These are phyloP conservation scores for Hortiboletus flavorubellus DNA, from an alignment of 768 basidiomycete genomes.

Conservation along the genomic window DNA sequence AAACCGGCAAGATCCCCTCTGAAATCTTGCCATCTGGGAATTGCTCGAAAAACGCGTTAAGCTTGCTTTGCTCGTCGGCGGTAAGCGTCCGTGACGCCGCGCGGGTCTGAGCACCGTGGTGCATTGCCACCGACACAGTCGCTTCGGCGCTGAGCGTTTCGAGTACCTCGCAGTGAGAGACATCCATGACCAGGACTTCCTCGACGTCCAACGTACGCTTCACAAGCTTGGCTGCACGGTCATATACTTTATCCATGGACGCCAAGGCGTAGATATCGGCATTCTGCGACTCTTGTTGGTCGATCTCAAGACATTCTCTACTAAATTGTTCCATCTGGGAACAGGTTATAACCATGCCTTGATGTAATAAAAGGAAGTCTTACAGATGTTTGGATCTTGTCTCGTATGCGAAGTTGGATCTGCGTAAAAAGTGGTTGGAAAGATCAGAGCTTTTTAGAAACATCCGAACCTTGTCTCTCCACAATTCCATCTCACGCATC, in stretches of 20 bases:
- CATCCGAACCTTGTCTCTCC: constrained; percentile 77
- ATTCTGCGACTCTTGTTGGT: constrained; percentile 40
- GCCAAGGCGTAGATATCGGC: constrained; percentile 25
- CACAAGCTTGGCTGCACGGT: constrained; percentile 86
- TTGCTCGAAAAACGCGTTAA: constrained; percentile 74
- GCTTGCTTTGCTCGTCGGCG: constrained; percentile 66
- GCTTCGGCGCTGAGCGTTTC: constrained; percentile 64
- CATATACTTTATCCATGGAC: constrained; percentile 87
- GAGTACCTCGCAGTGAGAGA: constrained; percentile 84
- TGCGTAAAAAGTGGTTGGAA: constrained; percentile 22
- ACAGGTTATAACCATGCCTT: not conserved
- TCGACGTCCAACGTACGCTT: constrained; percentile 89
- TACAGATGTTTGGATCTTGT: constrained; percentile 87
- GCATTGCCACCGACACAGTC: constrained; percentile 63
- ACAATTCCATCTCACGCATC: constrained; percentile 94
- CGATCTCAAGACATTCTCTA: constrained; percentile 90
- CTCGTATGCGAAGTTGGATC: constrained; percentile 89
- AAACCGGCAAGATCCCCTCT: constrained; percentile 81
- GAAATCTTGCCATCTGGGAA: constrained; percentile 85
- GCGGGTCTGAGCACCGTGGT: constrained; percentile 55
- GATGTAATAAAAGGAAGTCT: constrained; percentile 20
- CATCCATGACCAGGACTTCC: constrained; percentile 89
- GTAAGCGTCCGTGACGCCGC: constrained; percentile 56
- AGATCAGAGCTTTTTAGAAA: not conserved
- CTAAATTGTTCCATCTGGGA: constrained; percentile 91